These are phyloP conservation scores for Acacia acuminata DNA, from an alignment of 306 rosid genomes.

Conservation along the genomic window DNA sequence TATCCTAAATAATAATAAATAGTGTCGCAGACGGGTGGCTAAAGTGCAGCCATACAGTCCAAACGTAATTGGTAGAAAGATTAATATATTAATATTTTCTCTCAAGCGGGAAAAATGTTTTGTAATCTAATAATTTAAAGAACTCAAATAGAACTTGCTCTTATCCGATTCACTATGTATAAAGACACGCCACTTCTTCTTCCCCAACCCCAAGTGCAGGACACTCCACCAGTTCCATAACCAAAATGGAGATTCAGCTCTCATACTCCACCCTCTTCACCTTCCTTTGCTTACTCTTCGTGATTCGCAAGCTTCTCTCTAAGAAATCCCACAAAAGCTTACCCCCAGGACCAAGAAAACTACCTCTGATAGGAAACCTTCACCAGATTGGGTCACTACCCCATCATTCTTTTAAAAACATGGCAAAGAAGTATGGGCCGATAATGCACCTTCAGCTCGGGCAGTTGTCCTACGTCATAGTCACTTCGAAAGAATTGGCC, in stretches of 20 bases:
- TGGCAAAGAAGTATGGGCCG: constrained; percentile 31
- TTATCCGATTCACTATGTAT: too few relatives aligned
- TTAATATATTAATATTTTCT: too few relatives aligned
- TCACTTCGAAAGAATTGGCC: neutral
- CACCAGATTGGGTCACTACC: constrained; percentile 1
- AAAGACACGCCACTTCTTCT: neutral
- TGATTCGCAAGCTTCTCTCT: neutral
- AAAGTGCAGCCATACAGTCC: too few relatives aligned
- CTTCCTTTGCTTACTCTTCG: neutral
- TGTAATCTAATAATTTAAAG: too few relatives aligned
- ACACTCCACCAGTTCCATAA: neutral
- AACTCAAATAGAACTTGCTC: too few relatives aligned
- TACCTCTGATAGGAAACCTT: constrained; percentile 18
- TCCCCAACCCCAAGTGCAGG: neutral
- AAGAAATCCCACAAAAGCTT: neutral
- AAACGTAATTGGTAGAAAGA: too few relatives aligned
- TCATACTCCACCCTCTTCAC: neutral
- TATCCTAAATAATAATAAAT: too few relatives aligned
- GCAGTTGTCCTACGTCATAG: neutral
- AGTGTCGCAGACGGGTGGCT: too few relatives aligned
- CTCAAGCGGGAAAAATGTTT: too few relatives aligned
- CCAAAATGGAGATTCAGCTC: neutral
- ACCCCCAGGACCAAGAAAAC: neutral
- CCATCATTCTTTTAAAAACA: neutral
- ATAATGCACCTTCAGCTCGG: neutral